Base-by-base conservation (phyloP, 2,329 filamentous ascomycete species). In the Ceratocystis albifundus region DNA sequence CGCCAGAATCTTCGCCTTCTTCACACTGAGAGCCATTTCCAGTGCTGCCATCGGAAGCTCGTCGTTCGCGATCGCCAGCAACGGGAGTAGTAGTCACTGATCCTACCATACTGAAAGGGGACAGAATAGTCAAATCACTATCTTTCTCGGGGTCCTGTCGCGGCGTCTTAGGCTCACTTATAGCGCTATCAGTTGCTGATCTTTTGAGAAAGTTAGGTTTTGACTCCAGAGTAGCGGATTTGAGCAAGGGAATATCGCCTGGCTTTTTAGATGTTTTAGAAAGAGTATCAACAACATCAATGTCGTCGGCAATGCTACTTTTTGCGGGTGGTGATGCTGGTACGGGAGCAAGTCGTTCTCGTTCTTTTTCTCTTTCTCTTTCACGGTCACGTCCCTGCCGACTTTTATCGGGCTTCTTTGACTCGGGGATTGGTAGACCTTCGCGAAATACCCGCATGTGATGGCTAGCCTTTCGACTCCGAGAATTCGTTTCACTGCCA, bases 361-460 rank as follows among this genome's bases (percentile, higher is more conserved):
- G 25, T 45, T 64, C 65, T 22, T 62, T 57, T 22, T 67, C 65
- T 17, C 41, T 65, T 62, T 67, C 66, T 32, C 63, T 10, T 32
- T 65, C 68, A 28, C 46, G 61, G 41, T 65, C 67, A 28, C 55
- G 61, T 36, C 50, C 62, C 22, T 64, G 61, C 4, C 57, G 63
- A 32, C 32, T 65, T 28, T 55, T 73, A 10, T 84, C 84, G 69
- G 77, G 81, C 70, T 79, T 81, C 70, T 80, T 82, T 53, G 74
- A 72, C 71, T 81, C 82, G 57, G 86, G 83, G 65, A 85, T 81
- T 2, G 74, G 72, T n/a, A 86, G 75, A 44, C 83, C 84, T 73
- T 87, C 84, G 69, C 84, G 85, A 77, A 88, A 88, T 71, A 87
- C 85, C 1, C 85, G 79, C 67, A 88, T 75, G 69, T 83, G 86